Evolutionary conservation across 768 basidiomycete species (phyloP).

Genomic region (Agaricus subrufescens): DNA sequence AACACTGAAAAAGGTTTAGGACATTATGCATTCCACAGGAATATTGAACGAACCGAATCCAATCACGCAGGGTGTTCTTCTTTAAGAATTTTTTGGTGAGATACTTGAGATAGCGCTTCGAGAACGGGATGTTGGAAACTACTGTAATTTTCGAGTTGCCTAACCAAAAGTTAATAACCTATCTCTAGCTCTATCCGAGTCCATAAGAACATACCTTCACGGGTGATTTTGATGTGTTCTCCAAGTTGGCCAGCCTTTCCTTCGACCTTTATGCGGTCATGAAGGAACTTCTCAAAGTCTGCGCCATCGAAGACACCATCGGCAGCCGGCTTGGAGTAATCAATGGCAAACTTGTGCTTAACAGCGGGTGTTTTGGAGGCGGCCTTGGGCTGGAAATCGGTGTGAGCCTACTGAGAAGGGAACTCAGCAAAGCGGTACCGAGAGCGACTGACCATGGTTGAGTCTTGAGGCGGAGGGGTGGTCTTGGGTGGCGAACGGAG

Average conservation of each 20-base stretch:
- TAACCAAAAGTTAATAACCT: conserved; percentile 21
- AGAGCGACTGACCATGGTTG: conserved; percentile 67
- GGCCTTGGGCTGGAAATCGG: conserved; percentile 53
- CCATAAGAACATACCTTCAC: conserved; percentile 63
- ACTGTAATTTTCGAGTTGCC: conserved; percentile 82
- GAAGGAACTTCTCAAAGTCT: conserved; percentile 80
- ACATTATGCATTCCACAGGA: not conserved
- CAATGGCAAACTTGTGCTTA: conserved; percentile 74
- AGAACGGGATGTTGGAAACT: conserved; percentile 83
- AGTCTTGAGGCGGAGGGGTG: conserved; percentile 16
- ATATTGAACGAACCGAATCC: conserved; percentile 70
- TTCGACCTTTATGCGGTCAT: conserved; percentile 92
- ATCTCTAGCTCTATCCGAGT: not conserved
- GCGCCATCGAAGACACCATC: conserved; percentile 58
- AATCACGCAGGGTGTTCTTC: conserved; percentile 94
- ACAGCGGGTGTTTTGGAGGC: conserved; percentile 45
- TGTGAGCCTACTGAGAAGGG: conserved; percentile 88
- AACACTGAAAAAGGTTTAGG: conserved; percentile 44
- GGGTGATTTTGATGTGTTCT: conserved; percentile 80
- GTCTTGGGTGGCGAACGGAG: conserved; percentile 17
- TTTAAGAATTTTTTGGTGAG: conserved; percentile 99
- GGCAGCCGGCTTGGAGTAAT: conserved; percentile 72
- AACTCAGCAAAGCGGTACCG: conserved; percentile 84
- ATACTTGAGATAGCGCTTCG: conserved; percentile 98
- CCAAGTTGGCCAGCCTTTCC: conserved; percentile 90